Base-by-base conservation (phyloP, 192 early-diverging fungal genomes). In the Umbelopsis sp. region DNA sequence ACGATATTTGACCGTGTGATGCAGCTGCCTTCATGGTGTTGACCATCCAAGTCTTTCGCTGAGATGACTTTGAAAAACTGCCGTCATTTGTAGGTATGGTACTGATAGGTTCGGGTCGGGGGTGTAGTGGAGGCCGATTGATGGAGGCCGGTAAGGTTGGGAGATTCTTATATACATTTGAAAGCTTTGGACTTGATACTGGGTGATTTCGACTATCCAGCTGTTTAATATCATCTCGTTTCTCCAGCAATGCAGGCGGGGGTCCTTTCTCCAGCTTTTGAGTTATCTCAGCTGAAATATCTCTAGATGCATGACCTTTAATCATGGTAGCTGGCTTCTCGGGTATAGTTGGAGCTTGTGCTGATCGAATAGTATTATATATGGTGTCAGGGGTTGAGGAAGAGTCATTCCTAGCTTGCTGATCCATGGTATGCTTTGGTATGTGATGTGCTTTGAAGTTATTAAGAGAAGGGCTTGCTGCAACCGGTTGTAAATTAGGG, bases 11-110 rank as follows among this genome's bases (percentile, higher is more conserved):
- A 7, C 56, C 56, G 17, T 2, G 47, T 49, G 47, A 17, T 17
- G 47, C 47, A 49, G 47, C 17, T 16, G 6, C 47, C n/a, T 49
- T 49, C 47, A 49, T 34, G 31, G 29, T 34, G 17, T 62, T 62
- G 9, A 32, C 56, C 56, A 62, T 62, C 56, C 56, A 62, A 17
- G 31, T n/a, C 31, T 62, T 62, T 14, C 56, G 56, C n/a, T 62
- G 56, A 29, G 56, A 62, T 16, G 56, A 62, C 17, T 62, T 62
- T 0, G 25, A 5, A 8, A 62, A n/a, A 0, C 16, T 8, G 1
- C 29, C 29, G 26, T 62, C 56, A 20, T 3, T 22, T 17, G 10
- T 32, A 20, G 31, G 17, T 16, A 20, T 32, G 0, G 31, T 32
- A 21, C 6, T 49, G 2, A 49, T 49, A 4, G 56, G 31, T 2